Evolutionary conservation across 495 filamentous ascomycete genomes (phyloP).

Genomic region (Immersiella caudata): DNA sequence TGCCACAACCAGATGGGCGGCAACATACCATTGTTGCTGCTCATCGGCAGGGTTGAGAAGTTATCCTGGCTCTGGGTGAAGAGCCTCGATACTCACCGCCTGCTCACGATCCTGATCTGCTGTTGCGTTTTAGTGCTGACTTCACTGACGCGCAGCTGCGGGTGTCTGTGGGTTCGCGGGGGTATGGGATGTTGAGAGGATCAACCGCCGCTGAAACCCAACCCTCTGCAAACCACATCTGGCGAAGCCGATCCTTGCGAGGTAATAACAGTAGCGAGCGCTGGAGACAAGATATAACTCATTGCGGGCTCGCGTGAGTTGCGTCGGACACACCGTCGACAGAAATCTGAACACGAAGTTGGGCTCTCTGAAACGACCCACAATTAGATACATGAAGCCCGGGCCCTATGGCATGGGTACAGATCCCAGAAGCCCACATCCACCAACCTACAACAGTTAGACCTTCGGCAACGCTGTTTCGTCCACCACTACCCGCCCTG

Average conservation of each 20-base stretch:
- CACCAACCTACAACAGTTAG: not conserved
- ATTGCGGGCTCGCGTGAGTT: too few relatives aligned
- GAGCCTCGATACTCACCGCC: not conserved
- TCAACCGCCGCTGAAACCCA: not conserved
- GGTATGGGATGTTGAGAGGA: not conserved
- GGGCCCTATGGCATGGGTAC: not conserved
- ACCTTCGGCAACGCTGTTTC: not conserved
- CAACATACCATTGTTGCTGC: not conserved
- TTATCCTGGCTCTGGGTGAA: not conserved
- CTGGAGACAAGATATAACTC: too few relatives aligned
- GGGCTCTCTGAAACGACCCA: not conserved
- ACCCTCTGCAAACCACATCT: not conserved
- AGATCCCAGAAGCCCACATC: not conserved
- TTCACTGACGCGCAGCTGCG: slow-evolving; percentile 17
- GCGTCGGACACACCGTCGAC: too few relatives aligned
- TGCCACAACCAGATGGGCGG: not conserved
- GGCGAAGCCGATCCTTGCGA: not conserved
- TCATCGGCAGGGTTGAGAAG: not conserved
- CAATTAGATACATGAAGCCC: too few relatives aligned
- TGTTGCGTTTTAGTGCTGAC: slow-evolving; percentile 14
- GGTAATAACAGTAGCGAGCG: too few relatives aligned
- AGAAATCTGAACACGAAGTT: not conserved
- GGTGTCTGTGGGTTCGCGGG: slow-evolving; percentile 18
- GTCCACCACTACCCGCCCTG: not conserved
- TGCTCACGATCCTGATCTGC: not conserved